Percentiles rank a stretch among this genome's conserved stretches.
These are phyloP conservation scores for Carallia brachiata DNA, from an alignment of 345 rosid genomes.

Conservation along the genomic window DNA sequence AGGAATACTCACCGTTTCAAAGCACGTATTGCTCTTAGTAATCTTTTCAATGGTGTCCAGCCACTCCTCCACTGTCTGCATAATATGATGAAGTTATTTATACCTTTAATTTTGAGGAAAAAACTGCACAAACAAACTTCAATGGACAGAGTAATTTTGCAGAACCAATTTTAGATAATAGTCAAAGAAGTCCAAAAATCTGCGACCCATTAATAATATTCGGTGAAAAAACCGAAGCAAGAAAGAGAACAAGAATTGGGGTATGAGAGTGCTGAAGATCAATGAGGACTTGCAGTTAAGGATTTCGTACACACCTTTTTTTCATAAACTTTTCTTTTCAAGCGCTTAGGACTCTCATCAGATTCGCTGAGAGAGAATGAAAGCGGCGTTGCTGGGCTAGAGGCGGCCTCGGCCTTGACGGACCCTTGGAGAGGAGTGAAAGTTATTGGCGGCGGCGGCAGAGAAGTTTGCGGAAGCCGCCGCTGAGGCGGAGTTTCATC, in stretches of 20 bases:
- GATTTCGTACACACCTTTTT: conserved; percentile 21
- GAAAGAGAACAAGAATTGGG: background rate
- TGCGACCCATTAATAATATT: background rate
- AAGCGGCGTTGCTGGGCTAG: conserved; percentile 42
- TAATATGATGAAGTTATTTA: background rate
- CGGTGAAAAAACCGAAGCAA: background rate
- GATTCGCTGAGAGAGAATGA: conserved; percentile 37
- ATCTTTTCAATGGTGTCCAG: conserved; percentile 8
- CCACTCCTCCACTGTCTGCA: conserved; percentile 31
- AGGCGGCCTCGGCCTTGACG: conserved; percentile 14
- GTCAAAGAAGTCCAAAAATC: background rate
- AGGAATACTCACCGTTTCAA: conserved; percentile 17
- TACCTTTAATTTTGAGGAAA: background rate
- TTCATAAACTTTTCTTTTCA: conserved; percentile 20
- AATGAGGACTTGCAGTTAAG: background rate
- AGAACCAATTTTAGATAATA: too few relatives aligned
- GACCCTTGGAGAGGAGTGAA: background rate
- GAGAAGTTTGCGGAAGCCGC: background rate
- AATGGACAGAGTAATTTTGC: too few relatives aligned
- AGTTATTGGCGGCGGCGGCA: background rate
- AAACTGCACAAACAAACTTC: background rate
- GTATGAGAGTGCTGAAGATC: background rate
- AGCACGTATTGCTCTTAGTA: conserved; percentile 7
- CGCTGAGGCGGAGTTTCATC: background rate
- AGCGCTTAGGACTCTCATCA: conserved; percentile 29